Evolutionary conservation across 2,329 filamentous ascomycete genomes (phyloP), one percentile per base, ranked within the genome.

Genomic region (Colletotrichum sp.): DNA sequence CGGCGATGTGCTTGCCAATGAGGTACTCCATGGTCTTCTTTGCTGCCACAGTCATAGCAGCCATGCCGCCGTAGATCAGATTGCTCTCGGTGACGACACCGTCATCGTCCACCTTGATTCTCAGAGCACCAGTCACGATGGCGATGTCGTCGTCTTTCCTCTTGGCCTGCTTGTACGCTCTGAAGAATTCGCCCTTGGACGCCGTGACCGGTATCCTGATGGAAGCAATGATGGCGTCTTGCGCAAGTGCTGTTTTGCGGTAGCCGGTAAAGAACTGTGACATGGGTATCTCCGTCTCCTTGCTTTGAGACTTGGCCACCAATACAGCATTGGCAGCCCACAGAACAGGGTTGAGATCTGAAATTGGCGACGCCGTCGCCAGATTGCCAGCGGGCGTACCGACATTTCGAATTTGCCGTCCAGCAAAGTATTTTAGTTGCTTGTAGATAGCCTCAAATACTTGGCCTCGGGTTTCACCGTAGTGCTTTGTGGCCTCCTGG

Each of bases 91-190:
- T 89, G 8, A 98, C 95, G 3, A 91, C 83, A 56, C 96, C 91
- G 2, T 89, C 88, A 4, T 94, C 90, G 52, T 93, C 90, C 4
- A 98, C 85, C 7, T 90, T 91, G 7, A 98, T 89, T 43, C 95
- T 91, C 73, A 98, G 85, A 2, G 96, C 96, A 32, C 94, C 93
- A 65, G 97, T 98, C 28, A 98, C 97, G 80, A 99, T 98, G 3
- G 97, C 97, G 82, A 99, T 98, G 82, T 99, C 97, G 80, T 99
- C 97, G 80, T 99, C 97, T 82, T 98, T 98, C 78, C 97, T 89
- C 88, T 99, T 99, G 1, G 97, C 93, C 83, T 98, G 96, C 85
- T 99, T 99, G 85, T 98, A 98, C 1, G 96, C 93, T 58, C 94
- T 91, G 83, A 98, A 94, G 82, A 93, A 95, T 82, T 98, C 97